phyloP scores from a whole-genome alignment of 2,329 filamentous ascomycete species.

The Amauroascus niger region DNA sequence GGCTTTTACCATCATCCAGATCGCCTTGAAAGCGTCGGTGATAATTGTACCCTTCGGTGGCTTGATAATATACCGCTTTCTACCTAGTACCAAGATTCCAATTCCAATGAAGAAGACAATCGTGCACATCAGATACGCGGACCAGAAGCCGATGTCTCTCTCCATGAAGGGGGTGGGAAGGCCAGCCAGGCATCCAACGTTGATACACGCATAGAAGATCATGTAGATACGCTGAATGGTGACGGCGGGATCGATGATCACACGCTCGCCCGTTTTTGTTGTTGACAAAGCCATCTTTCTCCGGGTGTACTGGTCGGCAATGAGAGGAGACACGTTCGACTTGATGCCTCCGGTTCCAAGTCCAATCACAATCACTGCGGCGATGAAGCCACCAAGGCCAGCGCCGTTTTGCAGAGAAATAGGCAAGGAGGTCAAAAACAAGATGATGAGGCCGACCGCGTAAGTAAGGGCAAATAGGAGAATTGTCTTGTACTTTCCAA shows the following conservation, averaged over 20 bases:
- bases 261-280: constrained; percentile 41
- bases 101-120: constrained; percentile 56
- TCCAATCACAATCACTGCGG: constrained; percentile 52
- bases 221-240: constrained; percentile 61
- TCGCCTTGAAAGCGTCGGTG: constrained; percentile 53
- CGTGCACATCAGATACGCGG: constrained; percentile 52
- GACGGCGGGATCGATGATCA: constrained; percentile 56
- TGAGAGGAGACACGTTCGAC: constrained; percentile 50
- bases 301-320: constrained; percentile 55
- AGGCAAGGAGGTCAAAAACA: constrained; percentile 48
- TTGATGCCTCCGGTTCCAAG: constrained; percentile 59
- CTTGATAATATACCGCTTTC: constrained; percentile 38
- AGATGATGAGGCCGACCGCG: constrained; percentile 46
- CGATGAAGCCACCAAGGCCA: constrained; percentile 45
- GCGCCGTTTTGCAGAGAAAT: constrained; percentile 40
- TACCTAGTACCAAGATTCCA: constrained; percentile 41
- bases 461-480: constrained; percentile 48
- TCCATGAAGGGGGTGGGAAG: constrained; percentile 61
- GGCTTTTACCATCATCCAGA: constrained; percentile 46
- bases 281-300: constrained; percentile 43
- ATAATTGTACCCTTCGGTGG: constrained; percentile 54
- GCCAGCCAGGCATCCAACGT: constrained; percentile 56
- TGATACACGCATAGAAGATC: constrained; percentile 65
- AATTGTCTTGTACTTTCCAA: constrained; percentile 53
- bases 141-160: constrained; percentile 55